Base-by-base conservation (phyloP, 2,329 filamentous ascomycete genomes). In the Xylariaceae sp. region DNA sequence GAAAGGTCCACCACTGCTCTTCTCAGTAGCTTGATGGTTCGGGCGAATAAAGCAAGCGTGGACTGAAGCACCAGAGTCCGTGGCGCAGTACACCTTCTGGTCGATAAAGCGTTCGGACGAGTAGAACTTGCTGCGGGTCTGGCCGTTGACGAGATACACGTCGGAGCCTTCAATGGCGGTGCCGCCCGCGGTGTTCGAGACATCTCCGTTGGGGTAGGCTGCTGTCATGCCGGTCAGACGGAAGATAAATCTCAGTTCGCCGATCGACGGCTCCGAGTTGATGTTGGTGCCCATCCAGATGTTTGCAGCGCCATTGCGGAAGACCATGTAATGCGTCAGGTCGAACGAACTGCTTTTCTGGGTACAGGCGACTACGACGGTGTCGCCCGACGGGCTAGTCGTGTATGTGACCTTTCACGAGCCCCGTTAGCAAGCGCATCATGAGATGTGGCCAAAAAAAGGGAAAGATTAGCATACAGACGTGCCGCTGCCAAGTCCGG, bases 91-190 rank as follows among this genome's bases (percentile, higher is more conserved):
- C 20, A 81, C 74, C 15, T 75, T 67, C 58, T 86, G 80, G 51
- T 85, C 83, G 53, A 86, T 84, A 64, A 85, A 85, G 18, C 82
- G 77, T 52, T 85, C 73, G 23, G 79, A 81, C 0, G 80, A 83
- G 67, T 83, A 86, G 71, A 85, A 85, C 67, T 85, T 86, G 70
- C 77, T 80, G 33, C 82, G 76, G 0, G 82, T 85, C 60, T 85
- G 71, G n/a, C 79, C 76, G 37, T 70, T 67, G 8, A 84, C 80
- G 8, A 77, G 50, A 58, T 75, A 84, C 30, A 76, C 73, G 54
- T 76, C 75, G 3, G 67, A 71, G 7, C 67, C 80, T 65, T 83
- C 81, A 40, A 84, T 70, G 0, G 77, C 73, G 5, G 72, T 73
- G 10, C 74, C 75, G 16, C 72, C 74, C 2, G 64, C 70, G 7